Evolutionary conservation across 352 stramenopile genomes (phyloP).

Genomic region (Thalassiosira gravida): DNA sequence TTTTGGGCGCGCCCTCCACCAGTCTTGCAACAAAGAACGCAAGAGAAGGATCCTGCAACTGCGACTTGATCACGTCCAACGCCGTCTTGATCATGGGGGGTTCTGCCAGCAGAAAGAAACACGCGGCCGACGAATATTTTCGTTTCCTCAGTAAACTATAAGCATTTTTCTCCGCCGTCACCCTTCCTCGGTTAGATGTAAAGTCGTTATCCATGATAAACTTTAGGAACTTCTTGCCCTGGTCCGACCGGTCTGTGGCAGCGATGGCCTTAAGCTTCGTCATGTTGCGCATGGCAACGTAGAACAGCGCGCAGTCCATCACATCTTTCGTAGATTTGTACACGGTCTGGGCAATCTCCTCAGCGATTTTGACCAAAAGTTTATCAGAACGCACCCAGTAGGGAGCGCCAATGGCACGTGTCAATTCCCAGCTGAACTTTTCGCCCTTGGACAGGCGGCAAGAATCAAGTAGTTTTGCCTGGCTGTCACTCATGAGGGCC

Average conservation of each 20-base stretch:
- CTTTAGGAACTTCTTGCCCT: slow-evolving; percentile 82
- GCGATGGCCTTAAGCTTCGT: slow-evolving; percentile 74
- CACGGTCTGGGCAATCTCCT: slow-evolving; percentile 79
- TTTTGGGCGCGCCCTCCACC: slow-evolving; percentile 83
- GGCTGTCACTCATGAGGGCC: slow-evolving; percentile 76
- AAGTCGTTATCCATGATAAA: slow-evolving; percentile 84
- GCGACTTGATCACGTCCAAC: slow-evolving; percentile 89
- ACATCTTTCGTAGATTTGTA: slow-evolving; percentile 76
- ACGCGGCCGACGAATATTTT: slow-evolving; percentile 88
- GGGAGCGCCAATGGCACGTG: slow-evolving; percentile 62
- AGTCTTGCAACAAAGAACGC: slow-evolving; percentile 90
- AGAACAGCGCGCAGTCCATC: slow-evolving; percentile 81
- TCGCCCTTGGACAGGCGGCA: slow-evolving; percentile 49
- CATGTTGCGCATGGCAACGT: slow-evolving; percentile 75
- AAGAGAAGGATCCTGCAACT: slow-evolving; percentile 89
- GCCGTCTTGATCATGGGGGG: slow-evolving; percentile 91
- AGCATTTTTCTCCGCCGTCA: slow-evolving; percentile 92
- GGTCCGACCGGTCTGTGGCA: slow-evolving; percentile 71
- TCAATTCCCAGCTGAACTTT: slow-evolving; percentile 78
- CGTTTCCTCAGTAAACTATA: slow-evolving; percentile 93
- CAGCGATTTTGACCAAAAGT: slow-evolving; percentile 61
- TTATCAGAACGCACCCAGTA: slow-evolving; percentile 83
- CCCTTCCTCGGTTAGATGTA: slow-evolving; percentile 66
- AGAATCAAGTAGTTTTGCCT: slow-evolving; percentile 64
- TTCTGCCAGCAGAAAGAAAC: slow-evolving; percentile 92